These are phyloP conservation scores for Salmacisia buchloeana DNA, from an alignment of 1,284 basidiomycete species.

Conservation along the genomic window DNA sequence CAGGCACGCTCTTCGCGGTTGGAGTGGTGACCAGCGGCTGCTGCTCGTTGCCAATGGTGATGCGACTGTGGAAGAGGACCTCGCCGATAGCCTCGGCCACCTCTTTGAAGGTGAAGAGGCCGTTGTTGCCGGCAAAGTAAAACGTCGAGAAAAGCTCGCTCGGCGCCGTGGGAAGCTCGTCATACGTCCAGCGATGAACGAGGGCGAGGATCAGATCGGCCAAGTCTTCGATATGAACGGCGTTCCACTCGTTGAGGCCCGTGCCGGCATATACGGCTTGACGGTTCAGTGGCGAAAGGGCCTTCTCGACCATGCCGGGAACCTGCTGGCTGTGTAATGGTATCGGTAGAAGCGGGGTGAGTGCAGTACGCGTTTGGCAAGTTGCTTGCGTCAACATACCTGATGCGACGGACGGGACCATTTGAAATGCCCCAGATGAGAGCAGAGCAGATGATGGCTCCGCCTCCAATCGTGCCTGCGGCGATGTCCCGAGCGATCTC, in stretches of 20 bases:
- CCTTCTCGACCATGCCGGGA: conserved; percentile 14
- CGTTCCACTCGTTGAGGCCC: conserved; percentile 15
- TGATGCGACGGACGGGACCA: conserved; percentile 9
- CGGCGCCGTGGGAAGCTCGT: not conserved
- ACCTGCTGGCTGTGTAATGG: conserved; percentile 7
- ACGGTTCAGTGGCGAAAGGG: conserved; percentile 12
- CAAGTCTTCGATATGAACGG: conserved; percentile 13
- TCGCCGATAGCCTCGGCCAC: conserved; percentile 13
- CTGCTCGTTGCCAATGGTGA: not conserved
- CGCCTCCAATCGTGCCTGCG: conserved; percentile 8
- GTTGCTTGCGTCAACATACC: not conserved
- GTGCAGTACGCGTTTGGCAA: not conserved
- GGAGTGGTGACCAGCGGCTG: conserved; percentile 9
- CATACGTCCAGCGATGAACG: not conserved
- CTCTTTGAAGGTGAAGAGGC: conserved; percentile 10
- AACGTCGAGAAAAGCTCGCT: conserved; percentile 7
- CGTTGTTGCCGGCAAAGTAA: conserved; percentile 14
- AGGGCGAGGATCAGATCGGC: conserved; percentile 6
- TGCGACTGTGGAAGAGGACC: not conserved
- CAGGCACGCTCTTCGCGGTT: conserved; percentile 9
- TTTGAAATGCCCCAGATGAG: conserved; percentile 15
- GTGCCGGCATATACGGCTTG: conserved; percentile 13
- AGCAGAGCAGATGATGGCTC: conserved; percentile 16
- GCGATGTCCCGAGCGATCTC: conserved; percentile 11
- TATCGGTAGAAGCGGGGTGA: too few species aligned